A percentile compares a stretch with the other conserved stretches of the same genome.
phyloP scores from a whole-genome alignment of 2,329 filamentous ascomycete genomes.

The Alternaria sp. region DNA sequence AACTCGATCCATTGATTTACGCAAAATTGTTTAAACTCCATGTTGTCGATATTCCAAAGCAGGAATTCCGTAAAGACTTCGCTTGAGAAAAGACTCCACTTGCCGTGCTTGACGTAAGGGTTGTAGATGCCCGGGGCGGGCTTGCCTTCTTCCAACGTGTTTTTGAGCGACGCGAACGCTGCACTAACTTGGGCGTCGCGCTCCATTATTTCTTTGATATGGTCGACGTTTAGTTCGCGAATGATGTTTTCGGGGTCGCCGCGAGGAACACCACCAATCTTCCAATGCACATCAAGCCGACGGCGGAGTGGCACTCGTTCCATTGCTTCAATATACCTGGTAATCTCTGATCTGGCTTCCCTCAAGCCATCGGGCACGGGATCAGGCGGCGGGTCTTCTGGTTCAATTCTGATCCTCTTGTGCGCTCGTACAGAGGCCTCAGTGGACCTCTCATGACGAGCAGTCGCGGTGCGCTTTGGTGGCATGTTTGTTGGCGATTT shows the following conservation, averaged over 20 bases:
- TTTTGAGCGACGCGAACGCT: background rate
- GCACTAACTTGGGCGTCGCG: background rate
- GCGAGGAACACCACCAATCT: background rate
- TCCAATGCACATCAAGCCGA: background rate
- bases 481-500: background rate
- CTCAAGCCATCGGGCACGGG: background rate
- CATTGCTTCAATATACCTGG: background rate
- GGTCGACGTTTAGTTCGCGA: background rate
- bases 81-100: background rate
- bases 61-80: background rate
- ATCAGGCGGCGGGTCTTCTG: background rate
- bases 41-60: background rate
- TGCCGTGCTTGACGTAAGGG: background rate
- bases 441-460: background rate
- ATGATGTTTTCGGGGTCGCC: background rate
- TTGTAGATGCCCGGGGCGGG: background rate
- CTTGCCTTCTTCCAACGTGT: background rate
- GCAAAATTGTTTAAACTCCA: background rate
- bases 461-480: background rate
- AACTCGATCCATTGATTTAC: background rate
- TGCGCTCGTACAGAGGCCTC: background rate
- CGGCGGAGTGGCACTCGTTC: background rate
- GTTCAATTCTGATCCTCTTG: background rate
- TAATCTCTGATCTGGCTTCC: background rate
- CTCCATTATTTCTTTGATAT: background rate